A percentile compares a stretch with the other conserved stretches of the same genome.
phyloP scores from a whole-genome alignment of 2,329 filamentous ascomycete genomes.

The Leptographium wingfieldii region DNA sequence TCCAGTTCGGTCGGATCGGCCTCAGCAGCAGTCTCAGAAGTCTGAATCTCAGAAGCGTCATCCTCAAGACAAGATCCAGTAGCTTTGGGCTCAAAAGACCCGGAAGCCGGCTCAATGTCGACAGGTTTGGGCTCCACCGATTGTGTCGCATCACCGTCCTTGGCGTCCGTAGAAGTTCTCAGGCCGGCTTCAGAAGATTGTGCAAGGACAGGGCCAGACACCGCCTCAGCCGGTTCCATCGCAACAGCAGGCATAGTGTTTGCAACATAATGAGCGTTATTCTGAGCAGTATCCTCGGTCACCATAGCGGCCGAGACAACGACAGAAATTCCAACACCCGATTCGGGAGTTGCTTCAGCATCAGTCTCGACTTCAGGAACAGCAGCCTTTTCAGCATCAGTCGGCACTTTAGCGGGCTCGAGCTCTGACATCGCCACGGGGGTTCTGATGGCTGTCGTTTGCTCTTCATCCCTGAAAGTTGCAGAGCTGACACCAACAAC shows the following conservation, averaged over 20 bases:
- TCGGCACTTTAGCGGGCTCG: not conserved
- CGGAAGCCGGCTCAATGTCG: not conserved
- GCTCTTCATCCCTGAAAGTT: not conserved
- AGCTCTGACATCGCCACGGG: not conserved
- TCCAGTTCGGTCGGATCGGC: not conserved
- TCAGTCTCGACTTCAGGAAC: not conserved
- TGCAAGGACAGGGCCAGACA: not conserved
- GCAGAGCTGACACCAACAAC: not conserved
- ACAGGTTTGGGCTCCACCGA: too few relatives aligned
- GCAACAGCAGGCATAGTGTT: not conserved
- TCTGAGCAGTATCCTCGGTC: not conserved
- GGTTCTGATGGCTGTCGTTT: not conserved
- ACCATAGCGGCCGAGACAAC: not conserved
- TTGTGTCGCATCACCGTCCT: too few relatives aligned
- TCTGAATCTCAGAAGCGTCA: not conserved
- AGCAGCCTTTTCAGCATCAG: not conserved
- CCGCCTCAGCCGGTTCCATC: not conserved
- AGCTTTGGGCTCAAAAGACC: not conserved
- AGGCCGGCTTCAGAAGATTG: not conserved
- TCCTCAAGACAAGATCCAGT: not conserved
- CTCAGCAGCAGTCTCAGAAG: not conserved
- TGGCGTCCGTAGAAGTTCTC: not conserved
- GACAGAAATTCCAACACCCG: not conserved
- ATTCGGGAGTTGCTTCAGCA: constrained; percentile 2
- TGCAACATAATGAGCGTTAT: not conserved